phyloP scores from a whole-genome alignment of 257 asterid species.

The Verbena officinalis region DNA sequence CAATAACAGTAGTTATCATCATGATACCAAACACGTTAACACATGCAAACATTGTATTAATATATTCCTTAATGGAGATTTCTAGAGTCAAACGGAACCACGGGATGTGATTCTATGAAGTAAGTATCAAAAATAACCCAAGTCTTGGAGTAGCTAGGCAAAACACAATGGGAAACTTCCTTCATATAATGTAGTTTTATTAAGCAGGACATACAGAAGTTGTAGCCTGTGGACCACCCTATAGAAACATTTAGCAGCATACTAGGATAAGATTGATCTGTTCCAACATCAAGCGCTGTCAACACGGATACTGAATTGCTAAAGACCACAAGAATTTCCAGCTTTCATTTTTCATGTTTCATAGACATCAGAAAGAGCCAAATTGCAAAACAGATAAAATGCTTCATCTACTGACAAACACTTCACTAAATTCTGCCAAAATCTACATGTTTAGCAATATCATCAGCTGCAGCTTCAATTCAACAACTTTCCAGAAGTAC shows the following conservation, averaged over 20 bases:
- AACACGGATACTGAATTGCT: slow-evolving; percentile 2
- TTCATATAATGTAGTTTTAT: background rate
- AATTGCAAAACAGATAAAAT: background rate
- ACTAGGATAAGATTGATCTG: slow-evolving; percentile 6
- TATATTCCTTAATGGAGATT: background rate
- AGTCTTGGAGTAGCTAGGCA: background rate
- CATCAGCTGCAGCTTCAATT: slow-evolving; percentile 13
- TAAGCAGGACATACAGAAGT: slow-evolving; percentile 7
- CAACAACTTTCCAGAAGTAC: background rate
- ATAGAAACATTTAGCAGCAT: background rate
- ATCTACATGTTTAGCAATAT: slow-evolving; percentile 11
- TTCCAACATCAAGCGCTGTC: slow-evolving; percentile 1
- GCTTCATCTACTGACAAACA: slow-evolving; percentile 18
- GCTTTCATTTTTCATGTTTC: background rate
- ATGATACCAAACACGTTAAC: too few species aligned
- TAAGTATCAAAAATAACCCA: background rate
- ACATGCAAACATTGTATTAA: background rate
- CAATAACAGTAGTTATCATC: background rate
- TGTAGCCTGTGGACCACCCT: slow-evolving; percentile 10
- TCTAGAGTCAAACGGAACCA: background rate
- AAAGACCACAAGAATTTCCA: background rate
- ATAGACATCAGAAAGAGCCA: slow-evolving; percentile 10
- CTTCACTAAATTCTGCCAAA: slow-evolving; percentile 5
- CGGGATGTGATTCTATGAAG: background rate
- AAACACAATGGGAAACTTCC: background rate